A percentile compares a stretch with the other conserved stretches of the same genome.
Conservation (phyloP, 2,329 filamentous ascomycete species). For the Aspergillus neoniger region DNA sequence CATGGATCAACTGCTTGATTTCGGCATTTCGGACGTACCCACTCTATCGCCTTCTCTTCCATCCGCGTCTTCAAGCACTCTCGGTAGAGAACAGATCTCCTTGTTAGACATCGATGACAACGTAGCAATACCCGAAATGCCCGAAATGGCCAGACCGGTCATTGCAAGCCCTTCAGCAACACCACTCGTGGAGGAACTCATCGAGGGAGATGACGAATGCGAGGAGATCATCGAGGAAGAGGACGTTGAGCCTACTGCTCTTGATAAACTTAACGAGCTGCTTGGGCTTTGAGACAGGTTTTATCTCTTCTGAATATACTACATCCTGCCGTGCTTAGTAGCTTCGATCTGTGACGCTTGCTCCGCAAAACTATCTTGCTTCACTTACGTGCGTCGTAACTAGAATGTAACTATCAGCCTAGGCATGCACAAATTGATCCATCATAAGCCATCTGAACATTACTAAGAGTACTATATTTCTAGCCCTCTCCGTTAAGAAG, state of each 20-base stretch:
- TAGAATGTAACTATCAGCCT: too few relatives aligned
- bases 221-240: constrained; percentile 28
- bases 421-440: too few relatives aligned
- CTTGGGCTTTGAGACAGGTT: constrained; percentile 15
- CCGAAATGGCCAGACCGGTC: background rate
- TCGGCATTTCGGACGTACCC: constrained; percentile 16
- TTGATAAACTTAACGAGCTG: constrained; percentile 29
- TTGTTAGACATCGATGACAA: constrained; percentile 22
- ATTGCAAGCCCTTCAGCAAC: background rate
- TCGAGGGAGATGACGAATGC: background rate
- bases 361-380: background rate
- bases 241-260: constrained; percentile 25
- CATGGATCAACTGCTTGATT: constrained; percentile 25
- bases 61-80: background rate
- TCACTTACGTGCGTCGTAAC: too few relatives aligned
- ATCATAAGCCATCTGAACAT: too few relatives aligned
- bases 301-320: background rate
- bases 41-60: background rate
- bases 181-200: background rate
- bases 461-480: too few relatives aligned
- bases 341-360: background rate
- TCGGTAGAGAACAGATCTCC: background rate
- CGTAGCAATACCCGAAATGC: background rate
- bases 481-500: too few relatives aligned
- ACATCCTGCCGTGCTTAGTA: background rate